Percentiles rank a stretch among this genome's conserved stretches.
phyloP scores from a whole-genome alignment of 2,329 filamentous ascomycete genomes.

The Pyrenophora teres region DNA sequence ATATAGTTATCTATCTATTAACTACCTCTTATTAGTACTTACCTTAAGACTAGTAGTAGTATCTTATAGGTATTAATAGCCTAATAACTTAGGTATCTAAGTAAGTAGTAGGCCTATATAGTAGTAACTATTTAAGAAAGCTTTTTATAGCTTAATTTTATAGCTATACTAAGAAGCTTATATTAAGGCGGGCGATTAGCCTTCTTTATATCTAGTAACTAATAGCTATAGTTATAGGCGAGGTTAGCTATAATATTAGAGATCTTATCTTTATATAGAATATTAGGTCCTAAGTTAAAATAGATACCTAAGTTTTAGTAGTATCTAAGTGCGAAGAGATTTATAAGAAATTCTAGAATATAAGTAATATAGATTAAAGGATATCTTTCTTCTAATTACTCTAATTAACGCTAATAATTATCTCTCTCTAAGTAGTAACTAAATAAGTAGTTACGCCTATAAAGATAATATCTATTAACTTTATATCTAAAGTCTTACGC shows the following conservation, averaged over 20 bases:
- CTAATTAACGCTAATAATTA: neutral
- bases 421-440: neutral
- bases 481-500: neutral
- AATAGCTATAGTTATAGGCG: too few species aligned
- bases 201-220: too few species aligned
- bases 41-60: neutral
- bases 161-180: constrained; percentile 2
- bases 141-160: neutral
- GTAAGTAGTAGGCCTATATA: neutral
- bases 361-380: constrained; percentile 1
- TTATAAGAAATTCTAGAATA: constrained; percentile 1
- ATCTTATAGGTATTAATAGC: neutral
- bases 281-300: neutral
- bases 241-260: too few species aligned
- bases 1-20: neutral
- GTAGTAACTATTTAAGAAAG: neutral
- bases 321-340: constrained; percentile 4
- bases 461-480: neutral
- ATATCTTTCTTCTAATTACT: neutral
- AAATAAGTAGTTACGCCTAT: neutral
- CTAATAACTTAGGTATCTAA: neutral
- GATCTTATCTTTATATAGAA: too few species aligned
- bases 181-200: neutral
- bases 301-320: neutral
- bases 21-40: neutral